Percentiles rank a stretch among this genome's conserved stretches.
phyloP scores from a whole-genome alignment of 441 rosid species.

The Dalechampia spathulata region DNA sequence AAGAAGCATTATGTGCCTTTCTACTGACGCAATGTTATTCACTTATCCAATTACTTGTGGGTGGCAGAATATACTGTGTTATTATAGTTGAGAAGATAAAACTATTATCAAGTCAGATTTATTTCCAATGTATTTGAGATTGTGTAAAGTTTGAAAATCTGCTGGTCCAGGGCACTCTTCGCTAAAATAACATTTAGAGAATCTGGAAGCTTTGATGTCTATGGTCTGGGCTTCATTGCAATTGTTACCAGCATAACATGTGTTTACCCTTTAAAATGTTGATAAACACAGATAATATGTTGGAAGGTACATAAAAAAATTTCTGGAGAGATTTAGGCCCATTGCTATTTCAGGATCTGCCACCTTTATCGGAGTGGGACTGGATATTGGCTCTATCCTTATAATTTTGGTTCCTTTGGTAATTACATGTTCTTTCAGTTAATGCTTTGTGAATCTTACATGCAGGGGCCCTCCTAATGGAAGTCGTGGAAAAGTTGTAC shows the following conservation, averaged over 20 bases:
- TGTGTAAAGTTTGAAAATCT: constrained; percentile 1
- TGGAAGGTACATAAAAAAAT: background rate
- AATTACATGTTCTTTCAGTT: constrained; percentile 1
- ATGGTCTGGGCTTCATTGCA: background rate
- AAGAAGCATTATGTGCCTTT: background rate
- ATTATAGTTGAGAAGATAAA: too few relatives aligned
- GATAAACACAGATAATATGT: background rate
- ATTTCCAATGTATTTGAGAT: background rate
- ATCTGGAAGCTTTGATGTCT: background rate
- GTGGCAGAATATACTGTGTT: background rate
- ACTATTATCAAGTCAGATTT: background rate
- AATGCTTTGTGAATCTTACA: constrained; percentile 17
- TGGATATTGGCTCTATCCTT: constrained; percentile 4
- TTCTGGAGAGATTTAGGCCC: background rate
- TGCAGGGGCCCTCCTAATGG: constrained; percentile 60
- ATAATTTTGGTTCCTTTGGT: constrained; percentile 6
- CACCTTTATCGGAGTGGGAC: background rate
- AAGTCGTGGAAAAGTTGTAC: constrained; percentile 50
- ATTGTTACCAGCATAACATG: background rate
- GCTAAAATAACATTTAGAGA: background rate
- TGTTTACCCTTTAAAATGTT: background rate
- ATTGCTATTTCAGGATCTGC: background rate
- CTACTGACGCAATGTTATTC: background rate
- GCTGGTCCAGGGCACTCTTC: background rate
- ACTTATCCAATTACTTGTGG: background rate